Conservation (phyloP, 225 moss, liverwort and hornwort species). For the Polytrichum commune region DNA sequence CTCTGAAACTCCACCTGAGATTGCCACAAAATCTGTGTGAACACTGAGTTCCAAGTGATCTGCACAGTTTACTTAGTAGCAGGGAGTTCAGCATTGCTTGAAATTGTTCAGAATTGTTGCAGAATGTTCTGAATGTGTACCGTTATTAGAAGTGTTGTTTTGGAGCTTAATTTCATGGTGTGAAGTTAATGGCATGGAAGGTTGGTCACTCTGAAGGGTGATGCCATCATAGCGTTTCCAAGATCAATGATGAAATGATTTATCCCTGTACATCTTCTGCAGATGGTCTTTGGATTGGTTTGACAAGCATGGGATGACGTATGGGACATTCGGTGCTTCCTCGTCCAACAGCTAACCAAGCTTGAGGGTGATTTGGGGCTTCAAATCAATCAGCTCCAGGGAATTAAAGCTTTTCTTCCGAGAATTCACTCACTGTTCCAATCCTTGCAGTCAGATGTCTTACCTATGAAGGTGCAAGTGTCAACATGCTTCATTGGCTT, state of each 20-base stretch:
- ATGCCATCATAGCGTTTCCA: conserved; percentile 9
- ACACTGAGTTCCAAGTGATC: too few relatives aligned
- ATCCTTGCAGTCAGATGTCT: too few relatives aligned
- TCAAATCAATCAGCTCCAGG: too few relatives aligned
- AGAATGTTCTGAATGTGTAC: too few relatives aligned
- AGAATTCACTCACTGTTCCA: too few relatives aligned
- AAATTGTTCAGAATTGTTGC: too few relatives aligned
- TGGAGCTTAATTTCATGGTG: neutral
- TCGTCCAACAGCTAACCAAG: conserved; percentile 19
- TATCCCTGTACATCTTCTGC: conserved; percentile 49
- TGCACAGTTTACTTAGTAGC: too few relatives aligned
- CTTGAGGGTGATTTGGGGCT: too few relatives aligned
- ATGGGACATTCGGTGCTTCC: conserved; percentile 56
- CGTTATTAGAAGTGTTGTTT: neutral
- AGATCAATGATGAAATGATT: conserved; percentile 27
- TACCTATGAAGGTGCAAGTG: too few relatives aligned
- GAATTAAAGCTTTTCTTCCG: too few relatives aligned
- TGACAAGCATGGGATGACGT: conserved; percentile 48
- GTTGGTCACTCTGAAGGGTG: conserved; percentile 15
- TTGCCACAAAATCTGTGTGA: neutral
- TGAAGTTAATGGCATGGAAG: neutral
- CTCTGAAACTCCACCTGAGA: neutral
- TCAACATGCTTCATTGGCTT: too few relatives aligned
- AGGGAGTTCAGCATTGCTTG: too few relatives aligned
- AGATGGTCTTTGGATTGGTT: conserved; percentile 61